Conservation (phyloP, 1,284 basidiomycete genomes). For the Exobasidium rhododendri region DNA sequence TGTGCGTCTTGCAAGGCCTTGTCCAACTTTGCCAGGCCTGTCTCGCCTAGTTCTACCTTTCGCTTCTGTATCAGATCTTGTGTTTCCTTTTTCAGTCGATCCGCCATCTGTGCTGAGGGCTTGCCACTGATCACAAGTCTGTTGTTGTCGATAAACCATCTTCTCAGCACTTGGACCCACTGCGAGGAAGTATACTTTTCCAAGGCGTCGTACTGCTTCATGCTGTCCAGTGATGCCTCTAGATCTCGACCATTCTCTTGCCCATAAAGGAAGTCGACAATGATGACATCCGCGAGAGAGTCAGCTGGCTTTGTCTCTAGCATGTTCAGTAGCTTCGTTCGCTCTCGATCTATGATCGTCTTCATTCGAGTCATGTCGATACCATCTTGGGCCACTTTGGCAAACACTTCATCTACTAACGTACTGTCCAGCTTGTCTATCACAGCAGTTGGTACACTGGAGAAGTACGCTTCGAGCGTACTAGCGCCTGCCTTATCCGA, state of each 20-base stretch:
- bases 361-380: slow-evolving; percentile 89
- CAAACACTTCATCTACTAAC: slow-evolving; percentile 67
- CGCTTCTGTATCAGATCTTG: slow-evolving; percentile 73
- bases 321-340: slow-evolving; percentile 64
- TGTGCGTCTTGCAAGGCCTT: slow-evolving; percentile 76
- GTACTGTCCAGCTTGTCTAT: slow-evolving; percentile 70
- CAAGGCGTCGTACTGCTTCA: slow-evolving; percentile 65
- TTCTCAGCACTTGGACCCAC: slow-evolving; percentile 76
- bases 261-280: slow-evolving; percentile 80
- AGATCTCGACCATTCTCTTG: slow-evolving; percentile 78
- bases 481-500: slow-evolving; percentile 67
- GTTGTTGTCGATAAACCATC: slow-evolving; percentile 59
- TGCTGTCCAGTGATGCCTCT: slow-evolving; percentile 71
- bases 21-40: slow-evolving; percentile 72
- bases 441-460: slow-evolving; percentile 77
- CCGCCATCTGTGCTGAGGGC: slow-evolving; percentile 80
- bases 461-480: slow-evolving; percentile 73
- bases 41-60: slow-evolving; percentile 69
- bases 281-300: slow-evolving; percentile 62
- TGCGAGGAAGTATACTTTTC: slow-evolving; percentile 71
- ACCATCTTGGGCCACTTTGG: slow-evolving; percentile 70
- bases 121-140: slow-evolving; percentile 68
- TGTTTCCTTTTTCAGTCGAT: slow-evolving; percentile 76
- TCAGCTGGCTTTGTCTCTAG: slow-evolving; percentile 57
- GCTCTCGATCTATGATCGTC: slow-evolving; percentile 81